These are phyloP conservation scores for Tilletia setariae DNA, from an alignment of 1,284 basidiomycete species.

Conservation along the genomic window DNA sequence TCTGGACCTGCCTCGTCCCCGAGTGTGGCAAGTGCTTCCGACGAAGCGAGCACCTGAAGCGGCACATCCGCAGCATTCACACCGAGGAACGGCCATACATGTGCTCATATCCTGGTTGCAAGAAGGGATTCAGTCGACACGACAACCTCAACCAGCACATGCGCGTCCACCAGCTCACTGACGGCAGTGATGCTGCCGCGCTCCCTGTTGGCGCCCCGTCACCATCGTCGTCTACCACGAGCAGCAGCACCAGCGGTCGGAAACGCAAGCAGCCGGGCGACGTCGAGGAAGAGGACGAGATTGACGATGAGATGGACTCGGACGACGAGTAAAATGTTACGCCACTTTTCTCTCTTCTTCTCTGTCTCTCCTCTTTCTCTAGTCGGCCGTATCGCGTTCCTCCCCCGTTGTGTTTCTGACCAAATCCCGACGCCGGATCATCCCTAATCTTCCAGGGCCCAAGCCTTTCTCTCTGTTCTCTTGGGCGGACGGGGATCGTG, in stretches of 20 bases:
- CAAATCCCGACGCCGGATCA: no score
- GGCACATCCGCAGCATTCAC: conserved; percentile 49
- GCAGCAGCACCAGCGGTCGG: neutral
- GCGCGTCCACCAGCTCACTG: conserved; percentile 34
- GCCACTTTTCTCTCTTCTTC: neutral
- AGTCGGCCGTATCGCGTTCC: neutral
- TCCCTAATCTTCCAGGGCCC: no score
- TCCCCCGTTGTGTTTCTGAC: neutral
- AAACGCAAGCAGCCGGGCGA: conserved; percentile 14
- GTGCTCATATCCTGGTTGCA: conserved; percentile 42
- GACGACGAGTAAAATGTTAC: neutral
- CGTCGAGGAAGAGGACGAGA: conserved; percentile 7
- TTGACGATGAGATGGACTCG: neutral
- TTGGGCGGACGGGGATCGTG: no score
- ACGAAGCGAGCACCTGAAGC: conserved; percentile 49
- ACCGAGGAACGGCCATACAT: conserved; percentile 50
- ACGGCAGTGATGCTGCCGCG: neutral
- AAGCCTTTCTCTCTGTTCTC: no score
- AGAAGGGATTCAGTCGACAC: conserved; percentile 46
- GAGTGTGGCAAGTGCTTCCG: conserved; percentile 51
- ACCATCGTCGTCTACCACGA: neutral
- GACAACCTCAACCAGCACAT: conserved; percentile 52
- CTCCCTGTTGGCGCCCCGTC: neutral
- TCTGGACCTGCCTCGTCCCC: conserved; percentile 50
- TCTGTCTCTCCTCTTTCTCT: neutral